A percentile compares a stretch with the other conserved stretches of the same genome.
Conservation (phyloP, 768 basidiomycete species). For the Gymnopilus junonius region DNA sequence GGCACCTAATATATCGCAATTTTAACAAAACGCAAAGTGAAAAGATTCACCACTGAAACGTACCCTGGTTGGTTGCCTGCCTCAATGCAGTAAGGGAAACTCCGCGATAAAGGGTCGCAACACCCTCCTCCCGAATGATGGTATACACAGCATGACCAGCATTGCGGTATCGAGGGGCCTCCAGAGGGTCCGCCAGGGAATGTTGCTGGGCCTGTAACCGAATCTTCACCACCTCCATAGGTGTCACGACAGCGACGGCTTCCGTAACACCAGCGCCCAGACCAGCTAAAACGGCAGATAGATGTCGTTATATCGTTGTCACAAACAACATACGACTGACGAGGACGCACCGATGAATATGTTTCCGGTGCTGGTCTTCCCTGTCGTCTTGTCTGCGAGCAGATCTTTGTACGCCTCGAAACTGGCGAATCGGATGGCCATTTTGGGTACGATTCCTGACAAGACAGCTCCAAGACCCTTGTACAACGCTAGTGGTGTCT, state of each 20-base stretch:
- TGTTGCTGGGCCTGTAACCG: constrained; percentile 97
- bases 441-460: constrained; percentile 97
- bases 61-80: constrained; percentile 98
- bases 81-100: constrained; percentile 91
- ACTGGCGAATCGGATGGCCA: constrained; percentile 98
- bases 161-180: constrained; percentile 92
- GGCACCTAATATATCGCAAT: constrained; percentile 55
- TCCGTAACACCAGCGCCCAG: constrained; percentile 95
- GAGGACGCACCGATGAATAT: constrained; percentile 81
- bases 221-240: constrained; percentile 99
- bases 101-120: constrained; percentile 85
- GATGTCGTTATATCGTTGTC: not conserved
- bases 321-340: not conserved
- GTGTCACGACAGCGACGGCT: constrained; percentile 92
- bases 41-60: constrained; percentile 1
- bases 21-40: not conserved
- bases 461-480: constrained; percentile 97
- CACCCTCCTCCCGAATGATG: constrained; percentile 92
- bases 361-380: constrained; percentile 74
- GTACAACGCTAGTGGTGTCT: constrained; percentile 95
- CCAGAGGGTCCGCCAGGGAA: constrained; percentile 94
- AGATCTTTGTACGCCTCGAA: constrained; percentile 94
- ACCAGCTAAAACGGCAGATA: constrained; percentile 67
- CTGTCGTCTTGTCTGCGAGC: constrained; percentile 77
- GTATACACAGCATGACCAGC: constrained; percentile 96